A percentile compares a stretch with the other conserved stretches of the same genome.
These are phyloP conservation scores for Pleurotus giganteus DNA, from an alignment of 768 basidiomycete genomes.

Conservation along the genomic window DNA sequence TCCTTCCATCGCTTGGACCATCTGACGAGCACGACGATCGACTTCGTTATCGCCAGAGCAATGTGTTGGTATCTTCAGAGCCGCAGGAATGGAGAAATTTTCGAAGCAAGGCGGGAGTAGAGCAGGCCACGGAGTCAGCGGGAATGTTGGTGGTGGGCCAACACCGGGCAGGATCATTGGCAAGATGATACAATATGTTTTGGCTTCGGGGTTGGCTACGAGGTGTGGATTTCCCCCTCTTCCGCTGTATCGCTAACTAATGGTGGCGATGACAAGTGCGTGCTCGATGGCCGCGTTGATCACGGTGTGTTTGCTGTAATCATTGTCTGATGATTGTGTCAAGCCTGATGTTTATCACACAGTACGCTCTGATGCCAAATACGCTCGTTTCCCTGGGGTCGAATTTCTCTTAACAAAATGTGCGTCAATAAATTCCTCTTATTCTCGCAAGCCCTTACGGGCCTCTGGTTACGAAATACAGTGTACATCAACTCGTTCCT, in stretches of 20 bases:
- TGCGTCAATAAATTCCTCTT: background rate
- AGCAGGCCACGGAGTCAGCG: background rate
- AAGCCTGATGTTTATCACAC: background rate
- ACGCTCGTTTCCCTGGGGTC: slow-evolving; percentile 17
- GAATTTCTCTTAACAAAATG: slow-evolving; percentile 21
- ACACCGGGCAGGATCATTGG: background rate
- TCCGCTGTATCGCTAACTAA: background rate
- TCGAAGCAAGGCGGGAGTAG: background rate
- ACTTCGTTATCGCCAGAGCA: slow-evolving; percentile 21
- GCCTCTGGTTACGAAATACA: too few relatives aligned
- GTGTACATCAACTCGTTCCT: slow-evolving; percentile 7
- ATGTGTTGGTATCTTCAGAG: slow-evolving; percentile 24
- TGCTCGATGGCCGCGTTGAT: slow-evolving; percentile 14
- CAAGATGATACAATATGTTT: slow-evolving; percentile 13
- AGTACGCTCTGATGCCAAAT: slow-evolving; percentile 16
- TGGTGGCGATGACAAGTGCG: background rate
- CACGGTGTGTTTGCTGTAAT: slow-evolving; percentile 3
- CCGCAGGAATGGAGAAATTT: slow-evolving; percentile 15
- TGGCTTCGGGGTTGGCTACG: slow-evolving; percentile 14
- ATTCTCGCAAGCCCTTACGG: too few relatives aligned
- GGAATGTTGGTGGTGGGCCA: background rate
- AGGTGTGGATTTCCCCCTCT: slow-evolving; percentile 7
- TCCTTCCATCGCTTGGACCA: slow-evolving; percentile 15
- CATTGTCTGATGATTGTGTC: background rate
- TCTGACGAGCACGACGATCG: slow-evolving; percentile 21